These are phyloP conservation scores for Pholiota microspora DNA, from an alignment of 768 basidiomycete species.

Conservation along the genomic window DNA sequence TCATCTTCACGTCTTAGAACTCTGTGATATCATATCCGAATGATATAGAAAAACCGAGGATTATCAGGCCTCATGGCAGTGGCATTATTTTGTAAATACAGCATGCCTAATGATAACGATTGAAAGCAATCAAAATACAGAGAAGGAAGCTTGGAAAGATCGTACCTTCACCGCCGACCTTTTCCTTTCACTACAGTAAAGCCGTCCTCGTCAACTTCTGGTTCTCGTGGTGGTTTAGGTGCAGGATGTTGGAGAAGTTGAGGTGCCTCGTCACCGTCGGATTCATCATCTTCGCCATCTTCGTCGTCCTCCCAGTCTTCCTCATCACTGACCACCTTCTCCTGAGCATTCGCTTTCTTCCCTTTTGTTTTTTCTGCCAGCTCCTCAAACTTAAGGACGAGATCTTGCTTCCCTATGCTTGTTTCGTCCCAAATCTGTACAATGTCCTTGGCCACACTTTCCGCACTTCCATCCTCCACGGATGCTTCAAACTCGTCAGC, in stretches of 20 bases:
- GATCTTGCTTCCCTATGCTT: constrained; percentile 39
- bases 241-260: constrained; percentile 44
- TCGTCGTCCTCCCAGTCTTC: constrained; percentile 46
- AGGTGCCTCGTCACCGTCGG: constrained; percentile 49
- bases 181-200: constrained; percentile 81
- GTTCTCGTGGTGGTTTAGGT: constrained; percentile 33
- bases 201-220: constrained; percentile 88
- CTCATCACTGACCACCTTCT: constrained; percentile 38
- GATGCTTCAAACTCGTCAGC: constrained; percentile 83
- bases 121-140: too few relatives aligned
- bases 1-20: too few relatives aligned
- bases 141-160: too few relatives aligned
- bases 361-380: constrained; percentile 57
- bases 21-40: too few relatives aligned
- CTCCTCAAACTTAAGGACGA: constrained; percentile 62
- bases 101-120: too few relatives aligned
- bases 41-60: too few relatives aligned
- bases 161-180: constrained; percentile 33
- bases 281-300: constrained; percentile 46
- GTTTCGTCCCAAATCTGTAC: constrained; percentile 65
- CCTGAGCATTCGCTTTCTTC: constrained; percentile 51
- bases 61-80: too few relatives aligned
- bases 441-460: constrained; percentile 70
- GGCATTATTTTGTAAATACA: too few relatives aligned
- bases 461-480: constrained; percentile 84